Conservation (phyloP, 257 asterid species). For the Ligustrum vulgare region DNA sequence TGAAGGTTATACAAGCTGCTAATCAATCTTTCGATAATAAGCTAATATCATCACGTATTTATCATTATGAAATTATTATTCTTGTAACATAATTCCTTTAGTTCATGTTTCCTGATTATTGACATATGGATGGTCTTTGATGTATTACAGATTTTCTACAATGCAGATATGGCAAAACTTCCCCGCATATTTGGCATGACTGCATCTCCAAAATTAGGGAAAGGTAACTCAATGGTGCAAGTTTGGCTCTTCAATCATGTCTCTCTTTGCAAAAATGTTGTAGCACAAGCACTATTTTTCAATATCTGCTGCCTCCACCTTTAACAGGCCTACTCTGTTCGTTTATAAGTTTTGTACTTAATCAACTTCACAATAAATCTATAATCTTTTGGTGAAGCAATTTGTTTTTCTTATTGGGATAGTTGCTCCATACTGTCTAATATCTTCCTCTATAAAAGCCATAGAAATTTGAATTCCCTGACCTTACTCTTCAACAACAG, state of each 20-base stretch:
- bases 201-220: conserved; percentile 92
- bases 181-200: conserved; percentile 99
- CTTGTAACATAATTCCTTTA: neutral
- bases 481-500: neutral
- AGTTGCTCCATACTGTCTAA: neutral
- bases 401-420: conserved; percentile 8
- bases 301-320: neutral
- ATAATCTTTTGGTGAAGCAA: neutral
- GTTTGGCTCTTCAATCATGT: conserved; percentile 16
- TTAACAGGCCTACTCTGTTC: neutral
- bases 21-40: neutral
- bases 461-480: neutral
- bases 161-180: conserved; percentile 50
- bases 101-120: conserved; percentile 27
- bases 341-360: neutral
- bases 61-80: neutral
- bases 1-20: conserved; percentile 60
- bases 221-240: conserved; percentile 58
- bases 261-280: conserved; percentile 3
- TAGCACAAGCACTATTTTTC: neutral
- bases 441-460: neutral
- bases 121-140: conserved; percentile 26
- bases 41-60: conserved; percentile 14
- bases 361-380: neutral
- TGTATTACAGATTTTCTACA: conserved; percentile 69